These are phyloP conservation scores for Meredithiella fracta DNA, from an alignment of 2,329 filamentous ascomycete species.

Conservation along the genomic window DNA sequence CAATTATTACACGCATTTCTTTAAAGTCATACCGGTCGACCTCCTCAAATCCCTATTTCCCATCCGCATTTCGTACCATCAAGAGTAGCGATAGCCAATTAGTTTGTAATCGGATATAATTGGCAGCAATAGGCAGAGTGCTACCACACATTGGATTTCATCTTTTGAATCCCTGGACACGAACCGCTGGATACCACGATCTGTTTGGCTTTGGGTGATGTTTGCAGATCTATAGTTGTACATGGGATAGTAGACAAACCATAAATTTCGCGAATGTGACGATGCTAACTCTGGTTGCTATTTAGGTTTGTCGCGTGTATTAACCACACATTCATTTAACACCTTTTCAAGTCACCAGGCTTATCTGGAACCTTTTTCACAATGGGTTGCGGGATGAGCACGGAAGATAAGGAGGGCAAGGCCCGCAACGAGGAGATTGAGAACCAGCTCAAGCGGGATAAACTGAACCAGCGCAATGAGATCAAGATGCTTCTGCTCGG, in stretches of 20 bases:
- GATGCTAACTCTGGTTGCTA: too few species aligned
- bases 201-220: background rate
- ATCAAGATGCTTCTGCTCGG: constrained; percentile 99
- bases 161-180: too few species aligned
- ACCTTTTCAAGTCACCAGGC: constrained; percentile 9
- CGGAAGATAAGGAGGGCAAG: constrained; percentile 99
- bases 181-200: background rate
- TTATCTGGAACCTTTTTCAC: constrained; percentile 26
- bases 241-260: too few species aligned
- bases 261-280: background rate
- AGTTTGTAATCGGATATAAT: too few species aligned
- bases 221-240: too few species aligned
- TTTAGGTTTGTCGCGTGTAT: background rate
- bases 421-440: constrained; percentile 99
- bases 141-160: too few species aligned
- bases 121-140: too few species aligned
- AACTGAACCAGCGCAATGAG: constrained; percentile 97
- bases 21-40: background rate
- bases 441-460: constrained; percentile 96
- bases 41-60: background rate
- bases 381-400: constrained; percentile 99
- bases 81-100: too few species aligned
- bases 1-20: background rate
- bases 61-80: too few species aligned
- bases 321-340: constrained; percentile 6